These are phyloP conservation scores for Pinus taeda DNA, from an alignment of 75 land plant species.

Conservation along the genomic window DNA sequence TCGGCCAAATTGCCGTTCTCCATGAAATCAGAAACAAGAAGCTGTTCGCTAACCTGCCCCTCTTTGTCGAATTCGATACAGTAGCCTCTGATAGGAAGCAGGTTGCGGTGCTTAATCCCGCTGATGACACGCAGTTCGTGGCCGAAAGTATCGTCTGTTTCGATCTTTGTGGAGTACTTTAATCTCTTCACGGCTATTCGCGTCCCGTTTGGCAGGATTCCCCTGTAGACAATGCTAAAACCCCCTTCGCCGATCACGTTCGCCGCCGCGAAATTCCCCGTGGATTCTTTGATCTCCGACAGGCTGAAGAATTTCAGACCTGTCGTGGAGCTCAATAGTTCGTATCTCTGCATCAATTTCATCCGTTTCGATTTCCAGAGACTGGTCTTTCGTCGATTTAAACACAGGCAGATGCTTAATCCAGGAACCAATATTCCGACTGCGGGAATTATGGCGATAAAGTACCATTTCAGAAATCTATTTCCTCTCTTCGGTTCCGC, in stretches of 20 bases:
- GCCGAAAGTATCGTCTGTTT: constrained; percentile 17
- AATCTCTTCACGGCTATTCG: constrained; percentile 35
- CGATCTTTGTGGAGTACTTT: background rate
- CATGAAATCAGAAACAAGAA: constrained; percentile 15
- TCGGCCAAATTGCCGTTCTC: constrained; percentile 10
- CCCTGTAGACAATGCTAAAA: constrained; percentile 38
- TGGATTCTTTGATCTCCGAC: background rate
- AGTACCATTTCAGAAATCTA: background rate
- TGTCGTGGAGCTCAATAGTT: background rate
- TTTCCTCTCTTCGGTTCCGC: background rate
- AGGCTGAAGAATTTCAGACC: background rate
- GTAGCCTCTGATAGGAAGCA: constrained; percentile 36
- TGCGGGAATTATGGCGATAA: background rate
- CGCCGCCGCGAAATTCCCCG: constrained; percentile 22
- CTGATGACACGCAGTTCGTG: constrained; percentile 36
- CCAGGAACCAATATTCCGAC: background rate
- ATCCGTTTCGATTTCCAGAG: background rate
- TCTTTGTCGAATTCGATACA: constrained; percentile 1
- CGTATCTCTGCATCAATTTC: background rate
- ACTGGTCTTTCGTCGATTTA: background rate
- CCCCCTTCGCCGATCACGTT: constrained; percentile 48
- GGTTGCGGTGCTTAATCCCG: constrained; percentile 43
- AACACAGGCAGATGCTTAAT: background rate
- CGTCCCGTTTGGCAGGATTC: constrained; percentile 25
- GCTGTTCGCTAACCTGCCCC: background rate